These are phyloP conservation scores for Russula abietina DNA, from an alignment of 768 basidiomycete genomes.

Conservation along the genomic window DNA sequence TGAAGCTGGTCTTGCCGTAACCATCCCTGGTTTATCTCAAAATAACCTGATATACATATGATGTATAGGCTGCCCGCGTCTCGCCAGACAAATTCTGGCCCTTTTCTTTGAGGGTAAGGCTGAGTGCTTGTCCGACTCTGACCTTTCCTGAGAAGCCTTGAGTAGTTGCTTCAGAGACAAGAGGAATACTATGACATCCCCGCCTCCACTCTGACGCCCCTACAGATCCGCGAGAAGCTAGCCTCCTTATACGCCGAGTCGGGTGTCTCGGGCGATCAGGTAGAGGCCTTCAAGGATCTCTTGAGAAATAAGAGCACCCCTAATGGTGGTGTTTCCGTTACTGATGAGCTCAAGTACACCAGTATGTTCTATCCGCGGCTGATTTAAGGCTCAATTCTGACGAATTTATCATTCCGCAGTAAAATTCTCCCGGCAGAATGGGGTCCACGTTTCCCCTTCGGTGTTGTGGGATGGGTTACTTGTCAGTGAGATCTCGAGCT, in stretches of 20 bases:
- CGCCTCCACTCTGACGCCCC: constrained; percentile 54
- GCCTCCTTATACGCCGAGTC: constrained; percentile 46
- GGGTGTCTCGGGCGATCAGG: constrained; percentile 46
- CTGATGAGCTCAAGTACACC: constrained; percentile 85
- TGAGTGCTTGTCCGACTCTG: not conserved
- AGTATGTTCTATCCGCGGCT: constrained; percentile 42
- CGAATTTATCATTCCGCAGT: constrained; percentile 42
- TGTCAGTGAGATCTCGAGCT: constrained; percentile 67
- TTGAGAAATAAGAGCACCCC: constrained; percentile 54
- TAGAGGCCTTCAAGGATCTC: constrained; percentile 53
- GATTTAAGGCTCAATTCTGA: not conserved
- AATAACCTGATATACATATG: not conserved
- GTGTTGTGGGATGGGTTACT: constrained; percentile 71
- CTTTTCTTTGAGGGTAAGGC: constrained; percentile 58
- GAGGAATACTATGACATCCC: constrained; percentile 78
- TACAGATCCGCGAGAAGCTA: constrained; percentile 71
- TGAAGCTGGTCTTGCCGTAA: constrained; percentile 77
- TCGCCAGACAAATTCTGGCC: constrained; percentile 77
- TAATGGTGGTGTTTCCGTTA: constrained; percentile 79
- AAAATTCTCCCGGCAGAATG: constrained; percentile 87
- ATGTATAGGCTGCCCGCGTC: constrained; percentile 52
- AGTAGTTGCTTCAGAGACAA: constrained; percentile 73
- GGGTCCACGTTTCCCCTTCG: constrained; percentile 87
- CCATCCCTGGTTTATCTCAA: constrained; percentile 23
- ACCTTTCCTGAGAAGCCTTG: not conserved